Conservation (phyloP, 73 alveolate species). For the Paramecium pentaurelia region DNA sequence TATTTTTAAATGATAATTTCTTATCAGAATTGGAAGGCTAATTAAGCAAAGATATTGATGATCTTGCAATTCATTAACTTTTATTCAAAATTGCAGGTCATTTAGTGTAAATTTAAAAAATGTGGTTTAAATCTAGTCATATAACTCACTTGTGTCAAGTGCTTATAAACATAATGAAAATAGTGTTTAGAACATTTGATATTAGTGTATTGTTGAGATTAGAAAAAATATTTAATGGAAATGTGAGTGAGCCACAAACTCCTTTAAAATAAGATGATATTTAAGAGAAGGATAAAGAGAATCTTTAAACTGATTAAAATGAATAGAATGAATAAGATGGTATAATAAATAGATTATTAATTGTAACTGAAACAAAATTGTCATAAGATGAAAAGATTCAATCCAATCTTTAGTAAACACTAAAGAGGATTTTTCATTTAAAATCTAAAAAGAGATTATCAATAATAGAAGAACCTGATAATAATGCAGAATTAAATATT, state of each 20-base stretch:
- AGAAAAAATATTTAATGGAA: background rate
- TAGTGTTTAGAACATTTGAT: background rate
- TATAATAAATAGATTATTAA: background rate
- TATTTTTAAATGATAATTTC: slow-evolving; percentile 1
- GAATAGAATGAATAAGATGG: background rate
- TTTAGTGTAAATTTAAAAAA: background rate
- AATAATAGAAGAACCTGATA: background rate
- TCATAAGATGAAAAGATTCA: background rate
- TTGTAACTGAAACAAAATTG: background rate
- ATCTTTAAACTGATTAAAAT: background rate
- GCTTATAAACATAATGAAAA: background rate
- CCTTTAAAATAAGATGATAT: background rate
- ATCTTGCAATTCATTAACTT: background rate
- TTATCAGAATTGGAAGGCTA: background rate
- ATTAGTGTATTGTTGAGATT: background rate
- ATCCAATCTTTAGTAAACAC: background rate
- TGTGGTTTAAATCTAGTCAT: slow-evolving; percentile 34
- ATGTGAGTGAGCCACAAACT: background rate
- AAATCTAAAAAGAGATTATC: background rate
- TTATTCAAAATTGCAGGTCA: slow-evolving; percentile 23
- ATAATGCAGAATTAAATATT: slow-evolving; percentile 27
- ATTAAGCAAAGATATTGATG: background rate
- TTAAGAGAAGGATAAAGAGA: background rate
- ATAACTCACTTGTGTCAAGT: background rate
- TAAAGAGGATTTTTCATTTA: slow-evolving; percentile 8